These are phyloP conservation scores for Colletotrichum sansevieriae DNA, from an alignment of 2,329 filamentous ascomycete genomes.

Conservation along the genomic window DNA sequence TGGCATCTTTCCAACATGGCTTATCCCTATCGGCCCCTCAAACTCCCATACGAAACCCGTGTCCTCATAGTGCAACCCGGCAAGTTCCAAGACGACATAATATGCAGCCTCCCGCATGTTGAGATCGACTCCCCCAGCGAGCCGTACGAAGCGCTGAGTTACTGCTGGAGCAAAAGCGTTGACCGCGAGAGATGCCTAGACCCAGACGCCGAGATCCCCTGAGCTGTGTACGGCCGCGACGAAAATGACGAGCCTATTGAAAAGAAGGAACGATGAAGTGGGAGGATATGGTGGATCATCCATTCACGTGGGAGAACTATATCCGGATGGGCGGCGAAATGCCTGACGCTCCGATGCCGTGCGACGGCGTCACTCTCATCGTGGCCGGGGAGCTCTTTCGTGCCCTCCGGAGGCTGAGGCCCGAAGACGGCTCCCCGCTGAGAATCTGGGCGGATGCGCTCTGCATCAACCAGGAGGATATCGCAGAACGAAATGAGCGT, in stretches of 20 bases:
- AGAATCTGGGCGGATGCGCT: constrained; percentile 40
- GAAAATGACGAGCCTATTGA: background rate
- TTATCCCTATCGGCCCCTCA: constrained; percentile 24
- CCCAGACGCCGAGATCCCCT: constrained; percentile 14
- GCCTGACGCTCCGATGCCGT: constrained; percentile 27
- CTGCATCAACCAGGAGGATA: constrained; percentile 39
- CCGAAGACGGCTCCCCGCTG: background rate
- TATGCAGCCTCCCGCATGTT: constrained; percentile 21
- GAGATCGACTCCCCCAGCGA: constrained; percentile 5
- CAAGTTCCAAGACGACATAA: constrained; percentile 16
- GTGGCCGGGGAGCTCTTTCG: constrained; percentile 36
- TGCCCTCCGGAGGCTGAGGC: constrained; percentile 24
- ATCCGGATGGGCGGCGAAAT: constrained; percentile 28
- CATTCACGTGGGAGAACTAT: constrained; percentile 37
- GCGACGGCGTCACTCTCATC: constrained; percentile 23
- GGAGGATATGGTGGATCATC: constrained; percentile 44
- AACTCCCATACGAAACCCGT: constrained; percentile 35
- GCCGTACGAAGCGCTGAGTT: constrained; percentile 45
- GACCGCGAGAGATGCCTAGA: background rate
- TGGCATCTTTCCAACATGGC: constrained; percentile 1
- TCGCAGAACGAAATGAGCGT: constrained; percentile 36
- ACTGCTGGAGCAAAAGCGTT: constrained; percentile 44
- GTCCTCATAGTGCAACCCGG: constrained; percentile 31
- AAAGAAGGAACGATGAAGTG: background rate
- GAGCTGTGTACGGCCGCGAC: constrained; percentile 27